phyloP scores from a whole-genome alignment of 108 stramenopile species.

The Stephanodiscus minutulus region DNA sequence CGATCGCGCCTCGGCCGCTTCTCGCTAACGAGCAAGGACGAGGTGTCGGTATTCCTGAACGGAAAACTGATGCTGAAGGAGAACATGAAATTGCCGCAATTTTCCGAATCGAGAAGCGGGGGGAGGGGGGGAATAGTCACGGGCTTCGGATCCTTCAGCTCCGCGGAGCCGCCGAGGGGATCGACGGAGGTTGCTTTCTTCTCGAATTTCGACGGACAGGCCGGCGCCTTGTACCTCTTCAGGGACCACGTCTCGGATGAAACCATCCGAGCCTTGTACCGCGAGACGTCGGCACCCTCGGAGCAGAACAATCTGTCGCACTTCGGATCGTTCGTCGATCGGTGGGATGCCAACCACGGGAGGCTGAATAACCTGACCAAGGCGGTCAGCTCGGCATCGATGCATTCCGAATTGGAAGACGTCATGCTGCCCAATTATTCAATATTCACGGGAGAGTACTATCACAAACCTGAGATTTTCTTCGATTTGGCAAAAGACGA shows the following conservation, averaged over 20 bases:
- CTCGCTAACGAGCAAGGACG: constrained; percentile 62
- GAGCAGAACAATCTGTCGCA: constrained; percentile 29
- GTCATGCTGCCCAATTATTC: constrained; percentile 40
- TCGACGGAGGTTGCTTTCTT: constrained; percentile 52
- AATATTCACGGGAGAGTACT: constrained; percentile 24
- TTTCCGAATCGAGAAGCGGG: constrained; percentile 23
- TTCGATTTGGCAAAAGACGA: constrained; percentile 50
- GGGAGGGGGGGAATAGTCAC: constrained; percentile 19
- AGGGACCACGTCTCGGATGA: constrained; percentile 71
- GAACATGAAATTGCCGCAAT: constrained; percentile 58
- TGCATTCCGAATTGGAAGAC: constrained; percentile 41
- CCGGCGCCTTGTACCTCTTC: constrained; percentile 70
- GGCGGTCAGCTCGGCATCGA: constrained; percentile 37
- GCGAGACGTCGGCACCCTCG: constrained; percentile 48
- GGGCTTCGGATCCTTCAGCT: constrained; percentile 21
- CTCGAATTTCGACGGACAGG: constrained; percentile 69
- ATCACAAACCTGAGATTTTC: constrained; percentile 8
- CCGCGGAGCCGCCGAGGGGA: neutral
- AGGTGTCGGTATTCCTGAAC: constrained; percentile 76
- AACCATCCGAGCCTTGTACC: constrained; percentile 65
- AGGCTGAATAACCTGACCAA: constrained; percentile 41
- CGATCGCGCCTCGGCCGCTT: constrained; percentile 66
- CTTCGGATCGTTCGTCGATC: constrained; percentile 29
- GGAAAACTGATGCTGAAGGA: constrained; percentile 76
- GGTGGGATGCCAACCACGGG: constrained; percentile 36